Percentiles rank a stretch among this genome's conserved stretches.
These are phyloP conservation scores for Coemansia sp. DNA, from an alignment of 192 early-diverging fungal species.

Conservation along the genomic window DNA sequence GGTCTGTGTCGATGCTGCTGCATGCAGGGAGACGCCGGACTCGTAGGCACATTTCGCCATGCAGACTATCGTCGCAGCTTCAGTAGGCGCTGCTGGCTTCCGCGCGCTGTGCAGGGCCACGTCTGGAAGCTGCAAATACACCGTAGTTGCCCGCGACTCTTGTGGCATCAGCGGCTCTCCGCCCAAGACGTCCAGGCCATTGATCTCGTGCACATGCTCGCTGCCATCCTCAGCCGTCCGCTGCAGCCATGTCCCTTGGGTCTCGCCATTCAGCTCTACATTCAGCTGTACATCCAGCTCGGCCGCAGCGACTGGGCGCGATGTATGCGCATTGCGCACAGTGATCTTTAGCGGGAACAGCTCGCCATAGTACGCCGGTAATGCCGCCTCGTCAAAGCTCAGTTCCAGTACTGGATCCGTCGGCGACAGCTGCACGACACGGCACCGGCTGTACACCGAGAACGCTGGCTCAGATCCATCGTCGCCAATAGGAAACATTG, in stretches of 20 bases:
- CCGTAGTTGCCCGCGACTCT: conserved; percentile 2
- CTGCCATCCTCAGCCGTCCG: neutral
- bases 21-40: neutral
- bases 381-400: neutral
- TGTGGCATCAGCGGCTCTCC: conserved; percentile 1
- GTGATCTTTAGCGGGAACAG: conserved; percentile 22
- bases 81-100: neutral
- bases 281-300: conserved; percentile 5
- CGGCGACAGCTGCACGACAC: conserved; percentile 8
- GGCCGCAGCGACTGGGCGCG: neutral
- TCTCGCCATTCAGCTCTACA: neutral
- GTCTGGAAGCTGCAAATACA: conserved; percentile 19
- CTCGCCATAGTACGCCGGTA: conserved; percentile 34
- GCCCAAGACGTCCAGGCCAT: neutral
- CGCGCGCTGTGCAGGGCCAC: conserved; percentile 2
- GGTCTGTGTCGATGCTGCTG: conserved; percentile 3
- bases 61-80: neutral
- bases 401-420: conserved; percentile 3
- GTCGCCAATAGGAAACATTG: neutral
- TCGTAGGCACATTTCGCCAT: neutral
- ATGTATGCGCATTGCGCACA: conserved; percentile 11
- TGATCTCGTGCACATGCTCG: neutral
- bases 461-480: conserved; percentile 17
- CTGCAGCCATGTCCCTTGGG: conserved; percentile 1
- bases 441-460: conserved; percentile 38